Conservation (phyloP, 768 basidiomycete genomes). For the Cubamyces sp. region DNA sequence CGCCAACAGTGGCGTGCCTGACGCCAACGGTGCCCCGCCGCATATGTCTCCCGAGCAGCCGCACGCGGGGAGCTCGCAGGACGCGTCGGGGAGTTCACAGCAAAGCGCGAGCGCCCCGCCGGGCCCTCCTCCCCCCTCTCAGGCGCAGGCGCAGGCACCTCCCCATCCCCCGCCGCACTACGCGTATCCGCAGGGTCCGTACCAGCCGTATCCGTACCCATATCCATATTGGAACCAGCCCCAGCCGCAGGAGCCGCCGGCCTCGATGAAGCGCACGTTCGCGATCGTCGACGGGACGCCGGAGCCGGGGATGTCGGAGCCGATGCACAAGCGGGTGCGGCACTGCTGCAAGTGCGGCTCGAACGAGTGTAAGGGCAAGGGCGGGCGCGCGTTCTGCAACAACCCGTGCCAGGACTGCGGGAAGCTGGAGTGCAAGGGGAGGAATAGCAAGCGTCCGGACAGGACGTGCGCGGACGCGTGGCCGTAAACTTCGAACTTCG, state of each 20-base stretch:
- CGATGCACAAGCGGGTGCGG: slow-evolving; percentile 60
- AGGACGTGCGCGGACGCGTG: slow-evolving; percentile 69
- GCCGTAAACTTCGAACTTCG: slow-evolving; percentile 25
- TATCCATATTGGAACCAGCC: slow-evolving; percentile 30
- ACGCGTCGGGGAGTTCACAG: slow-evolving; percentile 12
- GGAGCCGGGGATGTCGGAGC: slow-evolving; percentile 28
- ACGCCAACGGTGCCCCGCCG: slow-evolving; percentile 12
- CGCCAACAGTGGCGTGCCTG: slow-evolving; percentile 52
- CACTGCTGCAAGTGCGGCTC: slow-evolving; percentile 86
- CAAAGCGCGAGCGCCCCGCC: slow-evolving; percentile 14
- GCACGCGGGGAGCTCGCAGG: slow-evolving; percentile 30
- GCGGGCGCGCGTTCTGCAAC: slow-evolving; percentile 71
- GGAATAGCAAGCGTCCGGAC: slow-evolving; percentile 79
- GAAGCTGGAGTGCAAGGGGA: slow-evolving; percentile 75
- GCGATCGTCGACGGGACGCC: slow-evolving; percentile 30
- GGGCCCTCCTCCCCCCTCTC: slow-evolving; percentile 7
- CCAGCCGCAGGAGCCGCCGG: slow-evolving; percentile 16
- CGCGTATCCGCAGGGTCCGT: slow-evolving; percentile 23
- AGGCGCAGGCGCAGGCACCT: slow-evolving; percentile 11
- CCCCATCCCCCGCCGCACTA: slow-evolving; percentile 22
- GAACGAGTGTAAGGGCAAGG: slow-evolving; percentile 83
- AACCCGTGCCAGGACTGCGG: slow-evolving; percentile 84
- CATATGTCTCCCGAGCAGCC: slow-evolving; percentile 25
- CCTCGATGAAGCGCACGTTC: slow-evolving; percentile 35
- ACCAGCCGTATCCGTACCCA: slow-evolving; percentile 30